Conservation (phyloP, 306 rosid species). For the Hippophae gyantsensis region DNA sequence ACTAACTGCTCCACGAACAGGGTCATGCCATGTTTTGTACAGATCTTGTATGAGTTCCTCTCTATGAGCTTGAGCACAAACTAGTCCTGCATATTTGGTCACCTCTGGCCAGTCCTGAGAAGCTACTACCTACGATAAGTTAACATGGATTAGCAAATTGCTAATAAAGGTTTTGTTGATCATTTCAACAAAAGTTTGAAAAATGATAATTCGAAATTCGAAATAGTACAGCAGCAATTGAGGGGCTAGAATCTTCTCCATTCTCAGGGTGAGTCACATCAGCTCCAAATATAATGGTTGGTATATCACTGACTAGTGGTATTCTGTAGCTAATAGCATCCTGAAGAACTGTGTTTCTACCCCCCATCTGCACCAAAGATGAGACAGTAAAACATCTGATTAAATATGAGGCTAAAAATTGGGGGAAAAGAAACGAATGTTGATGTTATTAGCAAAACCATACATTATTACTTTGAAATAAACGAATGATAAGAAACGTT, state of each 20-base stretch:
- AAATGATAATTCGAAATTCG: slow-evolving; percentile 8
- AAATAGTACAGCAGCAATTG: slow-evolving; percentile 62
- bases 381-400: too few relatives aligned
- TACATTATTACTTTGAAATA: too few relatives aligned
- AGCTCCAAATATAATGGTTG: slow-evolving; percentile 52
- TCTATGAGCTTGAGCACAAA: slow-evolving; percentile 69
- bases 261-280: slow-evolving; percentile 60
- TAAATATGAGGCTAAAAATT: too few relatives aligned
- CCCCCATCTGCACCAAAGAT: slow-evolving; percentile 37
- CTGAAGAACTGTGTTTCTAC: slow-evolving; percentile 69
- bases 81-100: slow-evolving; percentile 69
- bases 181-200: neutral
- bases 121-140: slow-evolving; percentile 54
- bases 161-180: too few relatives aligned
- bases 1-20: slow-evolving; percentile 50
- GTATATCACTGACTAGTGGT: slow-evolving; percentile 64
- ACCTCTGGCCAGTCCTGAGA: slow-evolving; percentile 92
- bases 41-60: slow-evolving; percentile 75
- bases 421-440: too few relatives aligned
- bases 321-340: slow-evolving; percentile 64
- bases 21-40: slow-evolving; percentile 71
- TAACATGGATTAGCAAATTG: too few relatives aligned
- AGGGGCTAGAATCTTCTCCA: neutral
- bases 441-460: too few relatives aligned
- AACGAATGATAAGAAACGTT: neutral